These are phyloP conservation scores for Suhomyces emberorum DNA, from an alignment of 805 yeast species.

Conservation along the genomic window DNA sequence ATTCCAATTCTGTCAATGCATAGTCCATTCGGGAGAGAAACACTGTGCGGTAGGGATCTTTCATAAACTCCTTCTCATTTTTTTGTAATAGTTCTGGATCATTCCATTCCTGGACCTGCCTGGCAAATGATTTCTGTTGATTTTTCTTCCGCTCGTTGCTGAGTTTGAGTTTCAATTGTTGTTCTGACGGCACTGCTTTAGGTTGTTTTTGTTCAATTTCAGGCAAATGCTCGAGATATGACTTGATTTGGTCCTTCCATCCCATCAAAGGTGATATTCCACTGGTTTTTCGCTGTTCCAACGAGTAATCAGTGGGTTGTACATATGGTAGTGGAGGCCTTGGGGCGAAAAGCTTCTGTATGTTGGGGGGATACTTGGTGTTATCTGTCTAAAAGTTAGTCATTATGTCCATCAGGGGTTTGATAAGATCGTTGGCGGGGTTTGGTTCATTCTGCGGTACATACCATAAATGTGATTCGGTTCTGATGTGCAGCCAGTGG, in stretches of 20 bases:
- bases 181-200: constrained; percentile 1
- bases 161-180: constrained; percentile 2
- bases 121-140: constrained; percentile 12
- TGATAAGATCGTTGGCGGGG: too few relatives aligned
- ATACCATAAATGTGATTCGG: too few relatives aligned
- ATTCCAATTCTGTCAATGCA: constrained; percentile 59
- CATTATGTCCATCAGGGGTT: too few relatives aligned
- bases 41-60: constrained; percentile 74
- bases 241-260: constrained; percentile 19
- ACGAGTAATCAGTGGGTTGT: constrained; percentile 48
- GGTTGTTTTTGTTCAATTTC: constrained; percentile 3
- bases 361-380: constrained; percentile 32
- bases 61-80: constrained; percentile 26
- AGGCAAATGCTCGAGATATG: constrained; percentile 26
- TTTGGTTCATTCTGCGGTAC: too few relatives aligned
- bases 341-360: constrained; percentile 55
- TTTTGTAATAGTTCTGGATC: constrained; percentile 27
- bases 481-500: too few relatives aligned
- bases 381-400: constrained; percentile 8
- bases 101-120: constrained; percentile 33
- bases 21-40: constrained; percentile 75
- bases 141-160: constrained; percentile 6
- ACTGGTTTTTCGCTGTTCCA: constrained; percentile 46
- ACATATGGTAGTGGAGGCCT: constrained; percentile 52
- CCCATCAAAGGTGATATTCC: constrained; percentile 45